Evolutionary conservation across 2,329 filamentous ascomycete species (phyloP), one percentile per base, ranked within the genome.

Genomic region (Curvularia verruculosa): DNA sequence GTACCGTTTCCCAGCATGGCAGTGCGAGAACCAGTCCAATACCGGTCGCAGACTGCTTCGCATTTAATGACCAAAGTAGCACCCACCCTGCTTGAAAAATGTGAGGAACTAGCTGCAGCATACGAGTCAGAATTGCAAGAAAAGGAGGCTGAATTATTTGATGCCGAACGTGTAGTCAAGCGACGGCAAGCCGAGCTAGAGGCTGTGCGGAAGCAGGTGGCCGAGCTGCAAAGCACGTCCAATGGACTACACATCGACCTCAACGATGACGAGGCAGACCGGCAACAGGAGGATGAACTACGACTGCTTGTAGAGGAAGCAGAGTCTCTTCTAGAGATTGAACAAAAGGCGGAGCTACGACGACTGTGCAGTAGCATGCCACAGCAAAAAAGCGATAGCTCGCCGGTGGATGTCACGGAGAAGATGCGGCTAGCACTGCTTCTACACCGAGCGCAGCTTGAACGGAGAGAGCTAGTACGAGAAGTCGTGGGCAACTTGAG

Each of bases 81-180:
- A 82, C 76, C 84, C 77, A 63, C 85, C 78, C 63, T 84, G 2
- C 84, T 77, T 18, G 75, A 75, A 54, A 81, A 81, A 49, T 76
- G 75, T 49, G 73, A 77, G 55, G 69, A 75, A 49, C 68, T 83
- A 21, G 79, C 81, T 4, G 61, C 68, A 19, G 76, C 78, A 54
- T 92, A 91, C 69, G 91, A 95, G 56, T 85, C 88, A 26, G 89
- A 94, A 71, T 85, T 91, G 67, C 83, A 84, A 50, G 89, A 92
- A 63, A 92, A 91, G 70, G 86, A 91, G 50, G 74, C 74, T 3
- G 81, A 83, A 58, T 69, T 77, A 0, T 68, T 73, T 9, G 81
- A 83, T 58, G 79, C 80, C 1, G 77, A 81, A 52, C 77, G 80
- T 3, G 78, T 83, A 1, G 76, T 79, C 21, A 75, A 75, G 58